phyloP scores from a whole-genome alignment of 495 filamentous ascomycete species.

The Penicillium lagena region DNA sequence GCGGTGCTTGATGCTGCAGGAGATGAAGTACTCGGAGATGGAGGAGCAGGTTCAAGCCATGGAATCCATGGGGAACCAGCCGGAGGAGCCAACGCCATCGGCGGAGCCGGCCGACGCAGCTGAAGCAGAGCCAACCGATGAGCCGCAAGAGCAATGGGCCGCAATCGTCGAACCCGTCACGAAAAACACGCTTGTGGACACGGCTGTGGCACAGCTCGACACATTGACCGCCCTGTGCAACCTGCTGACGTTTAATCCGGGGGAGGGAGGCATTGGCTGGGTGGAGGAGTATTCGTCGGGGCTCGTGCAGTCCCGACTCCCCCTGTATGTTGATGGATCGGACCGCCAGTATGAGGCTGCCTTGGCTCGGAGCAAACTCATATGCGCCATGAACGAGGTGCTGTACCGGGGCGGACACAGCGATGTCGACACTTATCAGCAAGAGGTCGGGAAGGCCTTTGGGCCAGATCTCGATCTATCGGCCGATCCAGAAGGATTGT shows the following conservation, averaged over 20 bases:
- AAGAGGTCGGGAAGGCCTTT: conserved; percentile 40
- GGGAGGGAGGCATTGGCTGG: conserved; percentile 39
- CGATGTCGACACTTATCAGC: conserved; percentile 44
- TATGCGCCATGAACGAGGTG: conserved; percentile 46
- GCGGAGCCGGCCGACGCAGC: conserved; percentile 2
- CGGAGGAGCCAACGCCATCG: conserved; percentile 13
- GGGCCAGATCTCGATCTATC: conserved; percentile 32
- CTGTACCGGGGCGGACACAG: conserved; percentile 44
- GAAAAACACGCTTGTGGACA: conserved; percentile 56
- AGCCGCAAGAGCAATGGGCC: conserved; percentile 53
- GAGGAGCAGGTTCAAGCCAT: conserved; percentile 38
- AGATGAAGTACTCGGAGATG: conserved; percentile 47
- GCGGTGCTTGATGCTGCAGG: conserved; percentile 53
- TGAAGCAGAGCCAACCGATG: conserved; percentile 16
- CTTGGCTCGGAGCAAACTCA: conserved; percentile 48
- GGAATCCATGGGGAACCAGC: conserved; percentile 26
- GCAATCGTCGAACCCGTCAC: conserved; percentile 56
- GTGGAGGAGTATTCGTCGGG: conserved; percentile 49
- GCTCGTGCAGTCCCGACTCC: conserved; percentile 40
- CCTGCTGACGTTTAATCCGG: conserved; percentile 35
- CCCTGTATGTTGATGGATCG: conserved; percentile 37
- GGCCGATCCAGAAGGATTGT: conserved; percentile 43
- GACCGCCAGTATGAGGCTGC: conserved; percentile 43
- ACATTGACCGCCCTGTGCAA: conserved; percentile 52
- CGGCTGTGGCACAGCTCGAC: conserved; percentile 53